Percentiles rank a stretch among this genome's conserved stretches.
Conservation (phyloP, 202 grass and related monocot species). For the Schoenoplectus triqueter region DNA sequence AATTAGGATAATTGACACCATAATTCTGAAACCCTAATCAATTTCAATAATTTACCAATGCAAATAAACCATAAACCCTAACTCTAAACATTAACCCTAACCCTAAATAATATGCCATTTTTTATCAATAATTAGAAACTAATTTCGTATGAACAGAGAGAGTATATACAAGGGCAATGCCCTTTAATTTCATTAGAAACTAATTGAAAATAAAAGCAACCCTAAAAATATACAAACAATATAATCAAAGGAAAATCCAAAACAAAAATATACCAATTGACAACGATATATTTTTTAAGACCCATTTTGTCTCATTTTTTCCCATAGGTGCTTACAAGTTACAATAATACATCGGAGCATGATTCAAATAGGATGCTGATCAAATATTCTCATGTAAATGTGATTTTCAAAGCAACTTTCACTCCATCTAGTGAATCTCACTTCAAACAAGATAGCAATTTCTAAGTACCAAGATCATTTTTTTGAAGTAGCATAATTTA, state of each 20-base stretch:
- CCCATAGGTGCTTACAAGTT: background rate
- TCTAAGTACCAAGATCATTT: too few species aligned
- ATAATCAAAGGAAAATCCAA: conserved; percentile 12
- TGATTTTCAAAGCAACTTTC: conserved; percentile 5
- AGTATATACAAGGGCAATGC: conserved; percentile 66
- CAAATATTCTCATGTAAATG: conserved; percentile 9
- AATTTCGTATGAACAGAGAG: conserved; percentile 48
- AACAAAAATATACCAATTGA: conserved; percentile 35
- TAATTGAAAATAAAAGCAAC: conserved; percentile 54
- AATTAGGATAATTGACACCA: too few species aligned
- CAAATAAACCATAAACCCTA: too few species aligned
- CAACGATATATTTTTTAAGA: background rate
- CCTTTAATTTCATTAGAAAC: conserved; percentile 54
- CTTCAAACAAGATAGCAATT: background rate
- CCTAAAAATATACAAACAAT: conserved; percentile 43
- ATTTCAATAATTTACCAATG: too few species aligned
- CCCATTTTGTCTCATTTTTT: background rate
- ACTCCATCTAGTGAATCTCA: conserved; percentile 3
- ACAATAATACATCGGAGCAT: background rate
- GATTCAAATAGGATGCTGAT: background rate
- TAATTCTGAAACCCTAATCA: too few species aligned
- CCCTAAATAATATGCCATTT: too few species aligned
- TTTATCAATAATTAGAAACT: too few species aligned
- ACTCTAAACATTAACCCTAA: too few species aligned
- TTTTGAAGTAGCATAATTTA: too few species aligned